Percentiles rank a stretch among this genome's conserved stretches.
These are phyloP conservation scores for Trichoderma sp. DNA, from an alignment of 2,329 filamentous ascomycete genomes.

Conservation along the genomic window DNA sequence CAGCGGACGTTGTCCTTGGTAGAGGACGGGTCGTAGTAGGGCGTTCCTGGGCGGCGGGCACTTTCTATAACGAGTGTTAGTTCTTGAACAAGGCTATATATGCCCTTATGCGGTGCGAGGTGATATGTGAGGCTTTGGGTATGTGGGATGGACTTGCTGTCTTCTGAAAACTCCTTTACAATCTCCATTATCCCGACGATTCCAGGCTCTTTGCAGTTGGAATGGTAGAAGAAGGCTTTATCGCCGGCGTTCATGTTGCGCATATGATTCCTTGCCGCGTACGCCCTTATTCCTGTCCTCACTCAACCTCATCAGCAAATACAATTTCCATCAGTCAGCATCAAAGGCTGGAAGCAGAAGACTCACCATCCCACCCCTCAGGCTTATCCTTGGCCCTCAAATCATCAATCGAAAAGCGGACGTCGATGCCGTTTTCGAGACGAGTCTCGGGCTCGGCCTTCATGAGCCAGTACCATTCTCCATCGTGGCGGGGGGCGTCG, in stretches of 20 bases:
- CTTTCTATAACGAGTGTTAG: slow-evolving; percentile 35
- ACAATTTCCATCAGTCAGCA: background rate
- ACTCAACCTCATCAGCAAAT: background rate
- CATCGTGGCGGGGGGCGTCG: slow-evolving; percentile 45
- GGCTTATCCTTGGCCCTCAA: slow-evolving; percentile 70
- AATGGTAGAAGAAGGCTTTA: slow-evolving; percentile 95
- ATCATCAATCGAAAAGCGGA: slow-evolving; percentile 94
- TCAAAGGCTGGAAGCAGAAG: background rate
- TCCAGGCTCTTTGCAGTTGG: slow-evolving; percentile 85
- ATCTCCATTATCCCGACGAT: slow-evolving; percentile 90
- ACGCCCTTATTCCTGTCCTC: slow-evolving; percentile 51
- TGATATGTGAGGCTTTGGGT: background rate
- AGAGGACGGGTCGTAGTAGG: slow-evolving; percentile 81
- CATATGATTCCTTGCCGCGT: slow-evolving; percentile 81
- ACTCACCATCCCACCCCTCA: slow-evolving; percentile 88
- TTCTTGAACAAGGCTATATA: no score
- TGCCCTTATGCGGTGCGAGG: background rate
- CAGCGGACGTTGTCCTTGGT: slow-evolving; percentile 59
- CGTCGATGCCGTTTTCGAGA: slow-evolving; percentile 82
- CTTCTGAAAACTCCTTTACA: slow-evolving; percentile 78
- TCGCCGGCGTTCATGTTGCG: slow-evolving; percentile 89
- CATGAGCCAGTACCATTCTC: slow-evolving; percentile 71
- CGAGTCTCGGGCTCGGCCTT: slow-evolving; percentile 89
- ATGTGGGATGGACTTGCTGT: slow-evolving; percentile 56
- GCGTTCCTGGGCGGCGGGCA: slow-evolving; percentile 44